Conservation (phyloP, 176 grass and related monocot species). For the Eremochloa ophiuroides region DNA sequence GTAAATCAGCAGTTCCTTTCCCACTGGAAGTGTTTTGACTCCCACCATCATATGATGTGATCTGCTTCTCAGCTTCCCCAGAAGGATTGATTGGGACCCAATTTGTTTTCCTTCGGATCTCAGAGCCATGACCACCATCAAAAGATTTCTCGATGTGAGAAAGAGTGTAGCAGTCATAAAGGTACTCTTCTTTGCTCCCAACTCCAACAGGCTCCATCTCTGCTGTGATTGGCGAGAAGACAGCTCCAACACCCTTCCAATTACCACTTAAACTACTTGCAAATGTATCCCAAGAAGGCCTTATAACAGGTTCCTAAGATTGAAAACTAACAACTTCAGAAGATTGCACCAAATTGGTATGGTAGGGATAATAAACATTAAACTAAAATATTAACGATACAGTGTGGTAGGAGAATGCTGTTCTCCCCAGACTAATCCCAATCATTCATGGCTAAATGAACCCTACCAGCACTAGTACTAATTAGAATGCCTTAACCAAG, state of each 20-base stretch:
- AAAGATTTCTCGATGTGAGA: constrained; percentile 59
- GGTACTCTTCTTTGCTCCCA: constrained; percentile 74
- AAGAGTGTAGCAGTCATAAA: constrained; percentile 93
- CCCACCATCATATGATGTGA: constrained; percentile 2
- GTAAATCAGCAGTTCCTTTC: constrained; percentile 37
- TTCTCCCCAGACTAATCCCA: neutral
- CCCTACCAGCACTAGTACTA: neutral
- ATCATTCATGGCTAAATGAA: neutral
- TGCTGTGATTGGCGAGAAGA: constrained; percentile 82
- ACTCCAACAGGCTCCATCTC: constrained; percentile 92
- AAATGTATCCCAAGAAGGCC: constrained; percentile 88
- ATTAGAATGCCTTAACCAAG: neutral
- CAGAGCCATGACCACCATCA: constrained; percentile 21
- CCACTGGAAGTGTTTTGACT: constrained; percentile 15
- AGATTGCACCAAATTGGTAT: neutral
- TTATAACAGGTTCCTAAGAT: constrained; percentile 90
- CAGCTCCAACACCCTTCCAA: constrained; percentile 91
- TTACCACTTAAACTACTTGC: constrained; percentile 80
- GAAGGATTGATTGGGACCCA: constrained; percentile 70
- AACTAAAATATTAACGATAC: neutral
- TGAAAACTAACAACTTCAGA: constrained; percentile 18
- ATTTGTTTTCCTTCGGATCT: constrained; percentile 69
- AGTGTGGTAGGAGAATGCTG: neutral
- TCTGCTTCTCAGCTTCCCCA: constrained; percentile 58
- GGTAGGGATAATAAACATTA: neutral